These are phyloP conservation scores for Cercospora sesami DNA, from an alignment of 2,329 filamentous ascomycete genomes.

Conservation along the genomic window DNA sequence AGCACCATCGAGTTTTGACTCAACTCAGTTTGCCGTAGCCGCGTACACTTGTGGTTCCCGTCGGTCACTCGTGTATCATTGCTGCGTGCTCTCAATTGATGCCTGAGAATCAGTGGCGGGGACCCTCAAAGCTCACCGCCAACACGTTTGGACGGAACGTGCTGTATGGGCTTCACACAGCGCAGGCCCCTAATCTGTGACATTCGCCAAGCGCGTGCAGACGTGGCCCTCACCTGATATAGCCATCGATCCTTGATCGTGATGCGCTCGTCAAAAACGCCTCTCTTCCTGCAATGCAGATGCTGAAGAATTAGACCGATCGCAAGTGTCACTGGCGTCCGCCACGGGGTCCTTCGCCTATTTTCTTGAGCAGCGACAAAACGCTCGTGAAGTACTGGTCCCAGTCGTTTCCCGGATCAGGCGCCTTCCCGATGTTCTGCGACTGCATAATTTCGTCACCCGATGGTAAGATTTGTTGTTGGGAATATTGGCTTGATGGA, in stretches of 20 bases:
- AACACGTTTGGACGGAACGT: not conserved
- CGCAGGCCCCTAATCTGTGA: no score
- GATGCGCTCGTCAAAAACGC: not conserved
- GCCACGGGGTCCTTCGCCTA: not conserved
- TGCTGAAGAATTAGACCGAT: not conserved
- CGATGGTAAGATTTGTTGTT: not conserved
- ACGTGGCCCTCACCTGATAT: no score
- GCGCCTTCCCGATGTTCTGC: not conserved
- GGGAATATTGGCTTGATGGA: not conserved
- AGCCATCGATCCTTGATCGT: no score
- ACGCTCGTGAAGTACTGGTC: slow-evolving; percentile 5
- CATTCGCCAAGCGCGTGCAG: no score
- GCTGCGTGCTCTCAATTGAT: not conserved
- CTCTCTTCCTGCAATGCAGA: not conserved
- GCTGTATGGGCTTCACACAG: no score
- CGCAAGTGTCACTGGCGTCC: not conserved
- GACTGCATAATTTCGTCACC: not conserved
- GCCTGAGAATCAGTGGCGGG: not conserved
- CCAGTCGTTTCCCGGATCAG: not conserved
- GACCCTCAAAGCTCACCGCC: not conserved
- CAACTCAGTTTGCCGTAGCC: no score
- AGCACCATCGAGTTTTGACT: no score
- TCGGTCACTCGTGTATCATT: not conserved
- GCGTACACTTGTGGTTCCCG: no score
- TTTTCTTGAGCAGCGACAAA: not conserved